Base-by-base conservation (phyloP, 83 land plant species). In the Picea abies region DNA sequence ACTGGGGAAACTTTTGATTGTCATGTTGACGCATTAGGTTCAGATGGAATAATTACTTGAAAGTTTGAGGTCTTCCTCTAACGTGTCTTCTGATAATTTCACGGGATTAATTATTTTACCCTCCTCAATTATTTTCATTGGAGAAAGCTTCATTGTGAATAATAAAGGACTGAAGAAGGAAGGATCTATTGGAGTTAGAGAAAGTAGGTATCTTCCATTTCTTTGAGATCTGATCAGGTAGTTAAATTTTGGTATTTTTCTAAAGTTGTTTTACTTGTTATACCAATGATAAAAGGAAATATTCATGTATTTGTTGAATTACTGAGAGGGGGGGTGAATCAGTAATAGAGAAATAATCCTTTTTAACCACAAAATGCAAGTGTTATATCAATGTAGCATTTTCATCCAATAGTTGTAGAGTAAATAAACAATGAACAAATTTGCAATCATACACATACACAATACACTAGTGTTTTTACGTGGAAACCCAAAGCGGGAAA, bases 131-230 rank as follows among this genome's bases (percentile, higher is more conserved):
- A 84, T 83, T 32, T 93, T 93, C 65, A 89, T 93, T 47, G 93
- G 95, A 4, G 79, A 92, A 25, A 93, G 92, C 82, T 93, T 93
- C 81, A 93, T 91, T 19, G 60, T 93, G 75, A 93, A 93, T 89
- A 93, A 91, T 90, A 93, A 86, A 73, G 95, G 95, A 5, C 84
- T 93, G 22, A 85, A 78, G 80, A 91, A 93, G 20, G 95, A 90
- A 17, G 89, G 86, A 32, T 84, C 88, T 3, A 15, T 83, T 52
- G 92, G 92, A n/a, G 47, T 76, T 15, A 83, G 93, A 15, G 91
- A 90, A 71, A 91, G 93, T 90, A 25, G 15, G 84, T 52, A 22
- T 26, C 32, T 60, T 60, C n/a, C 8, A 47, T 22, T 23, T 0
- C 37, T 19, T 78, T 58, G 22, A 26, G 63, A 26, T 78, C 35